Evolutionary conservation across 441 rosid species (phyloP).

Genomic region (Cnidoscolus chayamansa): DNA sequence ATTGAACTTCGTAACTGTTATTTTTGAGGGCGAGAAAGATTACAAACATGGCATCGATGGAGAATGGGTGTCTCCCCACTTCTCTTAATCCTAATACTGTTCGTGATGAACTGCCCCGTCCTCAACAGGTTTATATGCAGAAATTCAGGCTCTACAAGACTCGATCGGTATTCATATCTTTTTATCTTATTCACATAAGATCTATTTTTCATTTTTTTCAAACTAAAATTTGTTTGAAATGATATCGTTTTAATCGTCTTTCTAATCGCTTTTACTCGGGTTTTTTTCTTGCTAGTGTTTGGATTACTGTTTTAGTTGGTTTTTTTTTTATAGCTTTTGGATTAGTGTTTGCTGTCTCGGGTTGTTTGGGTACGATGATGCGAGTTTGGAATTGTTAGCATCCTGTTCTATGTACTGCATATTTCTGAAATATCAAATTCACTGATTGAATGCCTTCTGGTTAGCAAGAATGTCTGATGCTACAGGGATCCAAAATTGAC

Average conservation of each 20-base stretch:
- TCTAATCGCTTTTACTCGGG: too few species aligned
- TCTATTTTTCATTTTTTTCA: too few species aligned
- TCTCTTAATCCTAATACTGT: conserved; percentile 10
- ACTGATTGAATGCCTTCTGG: neutral
- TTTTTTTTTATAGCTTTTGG: neutral
- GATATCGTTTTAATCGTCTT: too few species aligned
- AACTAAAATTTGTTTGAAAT: conserved; percentile 2
- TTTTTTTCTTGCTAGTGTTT: too few species aligned
- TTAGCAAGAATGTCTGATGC: neutral
- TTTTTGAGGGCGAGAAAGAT: too few species aligned
- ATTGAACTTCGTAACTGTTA: conserved; percentile 15
- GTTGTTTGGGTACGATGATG: neutral
- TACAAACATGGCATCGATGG: conserved; percentile 36
- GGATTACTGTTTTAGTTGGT: neutral
- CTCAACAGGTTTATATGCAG: conserved; percentile 43
- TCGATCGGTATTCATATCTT: conserved; percentile 46
- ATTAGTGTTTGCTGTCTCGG: too few species aligned
- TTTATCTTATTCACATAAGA: conserved; percentile 9
- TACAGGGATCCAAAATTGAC: neutral
- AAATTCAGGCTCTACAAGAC: conserved; percentile 73
- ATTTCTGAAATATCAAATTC: conserved; percentile 1
- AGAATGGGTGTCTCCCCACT: conserved; percentile 40
- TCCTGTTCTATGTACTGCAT: neutral
- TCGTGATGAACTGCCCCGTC: conserved; percentile 9
- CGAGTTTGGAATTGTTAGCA: neutral